phyloP scores from a whole-genome alignment of 345 rosid genomes.

The Salix exigua region DNA sequence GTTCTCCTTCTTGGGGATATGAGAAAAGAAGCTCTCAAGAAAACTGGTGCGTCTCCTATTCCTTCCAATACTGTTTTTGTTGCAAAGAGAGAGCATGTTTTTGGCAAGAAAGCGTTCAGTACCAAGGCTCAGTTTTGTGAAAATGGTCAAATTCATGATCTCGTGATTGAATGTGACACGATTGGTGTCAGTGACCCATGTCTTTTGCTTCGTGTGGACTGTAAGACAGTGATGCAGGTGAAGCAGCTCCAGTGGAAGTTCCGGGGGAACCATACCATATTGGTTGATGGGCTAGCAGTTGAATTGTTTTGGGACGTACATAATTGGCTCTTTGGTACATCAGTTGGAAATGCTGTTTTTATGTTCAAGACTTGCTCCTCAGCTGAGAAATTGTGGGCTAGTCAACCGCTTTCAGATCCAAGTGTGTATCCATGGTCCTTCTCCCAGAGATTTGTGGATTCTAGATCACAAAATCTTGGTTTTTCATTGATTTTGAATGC shows the following conservation, averaged over 20 bases:
- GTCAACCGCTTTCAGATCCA: constrained; percentile 49
- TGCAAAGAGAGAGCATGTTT: constrained; percentile 77
- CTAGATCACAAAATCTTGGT: constrained; percentile 59
- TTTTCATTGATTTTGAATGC: constrained; percentile 80
- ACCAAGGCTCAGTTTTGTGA: constrained; percentile 71
- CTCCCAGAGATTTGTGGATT: constrained; percentile 60
- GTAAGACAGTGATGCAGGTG: constrained; percentile 75
- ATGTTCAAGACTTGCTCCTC: constrained; percentile 83
- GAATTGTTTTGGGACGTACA: constrained; percentile 95
- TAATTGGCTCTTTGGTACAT: constrained; percentile 75
- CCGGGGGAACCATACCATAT: constrained; percentile 70
- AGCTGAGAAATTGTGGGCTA: constrained; percentile 66
- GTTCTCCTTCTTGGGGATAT: constrained; percentile 82
- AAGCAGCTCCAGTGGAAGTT: constrained; percentile 82
- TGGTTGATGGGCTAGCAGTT: constrained; percentile 67
- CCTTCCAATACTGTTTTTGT: constrained; percentile 48
- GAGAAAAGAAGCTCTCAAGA: constrained; percentile 84
- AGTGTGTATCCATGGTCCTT: constrained; percentile 47
- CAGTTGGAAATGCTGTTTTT: constrained; percentile 76
- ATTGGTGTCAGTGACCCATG: constrained; percentile 52
- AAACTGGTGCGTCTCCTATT: constrained; percentile 42
- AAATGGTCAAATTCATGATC: constrained; percentile 60
- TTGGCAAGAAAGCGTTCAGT: constrained; percentile 62
- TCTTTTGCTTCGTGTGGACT: constrained; percentile 68
- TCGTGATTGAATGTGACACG: constrained; percentile 67